These are phyloP conservation scores for Trichoderma pleuroti DNA, from an alignment of 2,329 filamentous ascomycete species.

Conservation along the genomic window DNA sequence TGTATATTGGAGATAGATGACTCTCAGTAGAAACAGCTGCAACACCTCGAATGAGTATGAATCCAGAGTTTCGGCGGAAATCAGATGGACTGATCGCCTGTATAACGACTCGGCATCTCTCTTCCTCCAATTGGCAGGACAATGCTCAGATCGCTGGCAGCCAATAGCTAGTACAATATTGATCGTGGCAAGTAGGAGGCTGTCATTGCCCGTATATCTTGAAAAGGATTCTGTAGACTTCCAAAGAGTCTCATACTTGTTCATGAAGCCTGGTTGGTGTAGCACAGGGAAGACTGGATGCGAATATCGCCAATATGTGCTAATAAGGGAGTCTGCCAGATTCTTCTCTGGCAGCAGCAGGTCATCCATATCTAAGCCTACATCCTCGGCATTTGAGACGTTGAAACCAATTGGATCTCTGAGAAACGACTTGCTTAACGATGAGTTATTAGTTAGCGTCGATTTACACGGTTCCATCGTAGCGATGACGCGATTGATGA, in stretches of 20 bases:
- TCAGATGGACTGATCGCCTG: not conserved
- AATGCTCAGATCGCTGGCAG: constrained; percentile 6
- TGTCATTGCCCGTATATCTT: not conserved
- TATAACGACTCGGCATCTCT: constrained; percentile 10
- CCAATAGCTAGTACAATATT: constrained; percentile 1
- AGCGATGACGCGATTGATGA: constrained; percentile 6
- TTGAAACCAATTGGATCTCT: constrained; percentile 7
- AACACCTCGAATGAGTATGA: not conserved
- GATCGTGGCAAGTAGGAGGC: not conserved
- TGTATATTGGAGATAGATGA: constrained; percentile 8
- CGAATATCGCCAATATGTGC: not conserved
- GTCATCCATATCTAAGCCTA: not conserved
- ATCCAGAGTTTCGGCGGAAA: constrained; percentile 6
- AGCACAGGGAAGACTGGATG: not conserved
- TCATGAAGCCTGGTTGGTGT: not conserved
- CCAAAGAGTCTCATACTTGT: constrained; percentile 4
- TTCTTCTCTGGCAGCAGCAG: not conserved
- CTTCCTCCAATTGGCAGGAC: constrained; percentile 2
- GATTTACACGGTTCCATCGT: not conserved
- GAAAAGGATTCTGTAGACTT: not conserved
- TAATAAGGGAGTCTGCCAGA: not conserved
- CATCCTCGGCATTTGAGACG: constrained; percentile 1
- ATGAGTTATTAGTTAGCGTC: not conserved
- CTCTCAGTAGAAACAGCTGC: not conserved
- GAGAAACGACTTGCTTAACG: not conserved